phyloP scores from a whole-genome alignment of 176 grass and related monocot species.

The Phoenix roebelenii region DNA sequence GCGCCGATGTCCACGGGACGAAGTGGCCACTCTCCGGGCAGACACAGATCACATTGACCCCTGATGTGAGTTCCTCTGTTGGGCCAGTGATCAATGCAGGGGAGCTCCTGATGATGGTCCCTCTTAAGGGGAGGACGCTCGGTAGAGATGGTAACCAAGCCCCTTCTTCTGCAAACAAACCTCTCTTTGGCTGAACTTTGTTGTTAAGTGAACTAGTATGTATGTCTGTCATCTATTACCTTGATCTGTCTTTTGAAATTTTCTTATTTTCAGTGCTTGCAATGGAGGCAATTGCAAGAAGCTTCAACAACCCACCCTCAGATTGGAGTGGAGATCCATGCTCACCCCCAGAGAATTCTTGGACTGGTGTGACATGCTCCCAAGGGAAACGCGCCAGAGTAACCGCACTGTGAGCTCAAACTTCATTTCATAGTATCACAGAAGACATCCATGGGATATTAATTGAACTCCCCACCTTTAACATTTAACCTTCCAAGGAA shows the following conservation, averaged over 20 bases:
- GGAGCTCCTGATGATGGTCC: constrained; percentile 65
- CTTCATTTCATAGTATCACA: background rate
- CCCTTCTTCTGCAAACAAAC: too few species aligned
- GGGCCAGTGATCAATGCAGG: constrained; percentile 90
- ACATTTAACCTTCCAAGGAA: too few species aligned
- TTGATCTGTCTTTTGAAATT: too few species aligned
- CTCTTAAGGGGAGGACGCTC: constrained; percentile 61
- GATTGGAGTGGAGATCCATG: constrained; percentile 96
- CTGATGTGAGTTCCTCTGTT: constrained; percentile 37
- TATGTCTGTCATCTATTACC: too few species aligned
- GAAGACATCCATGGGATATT: too few species aligned
- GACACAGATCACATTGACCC: constrained; percentile 57
- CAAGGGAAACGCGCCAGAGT: constrained; percentile 38
- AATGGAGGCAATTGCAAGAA: constrained; percentile 58
- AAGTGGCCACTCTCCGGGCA: constrained; percentile 51
- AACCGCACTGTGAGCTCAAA: constrained; percentile 39
- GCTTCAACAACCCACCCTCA: constrained; percentile 37
- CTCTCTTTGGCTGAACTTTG: too few species aligned
- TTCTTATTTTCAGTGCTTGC: constrained; percentile 43
- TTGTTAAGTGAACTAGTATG: too few species aligned
- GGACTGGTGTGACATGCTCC: constrained; percentile 70
- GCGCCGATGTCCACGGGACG: constrained; percentile 40
- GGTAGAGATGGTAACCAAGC: constrained; percentile 65
- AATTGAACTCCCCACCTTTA: too few species aligned
- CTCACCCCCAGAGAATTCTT: constrained; percentile 56